phyloP scores from a whole-genome alignment of 805 yeast species.

The Candida ortonii region DNA sequence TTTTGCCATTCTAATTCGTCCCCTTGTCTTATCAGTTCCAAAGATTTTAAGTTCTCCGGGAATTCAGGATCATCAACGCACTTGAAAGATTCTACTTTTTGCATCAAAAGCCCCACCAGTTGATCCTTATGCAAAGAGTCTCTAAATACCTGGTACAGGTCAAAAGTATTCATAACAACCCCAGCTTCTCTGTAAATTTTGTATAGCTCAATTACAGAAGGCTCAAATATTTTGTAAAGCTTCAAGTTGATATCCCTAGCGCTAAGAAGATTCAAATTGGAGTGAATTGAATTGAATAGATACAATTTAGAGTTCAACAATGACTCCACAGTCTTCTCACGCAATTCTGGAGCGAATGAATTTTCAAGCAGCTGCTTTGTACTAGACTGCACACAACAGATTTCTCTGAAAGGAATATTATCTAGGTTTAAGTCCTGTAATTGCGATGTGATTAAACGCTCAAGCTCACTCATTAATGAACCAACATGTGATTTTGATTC shows the following conservation, averaged over 20 bases:
- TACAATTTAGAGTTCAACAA: conserved; percentile 38
- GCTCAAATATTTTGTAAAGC: conserved; percentile 42
- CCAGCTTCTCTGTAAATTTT: conserved; percentile 79
- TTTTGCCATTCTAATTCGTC: conserved; percentile 57
- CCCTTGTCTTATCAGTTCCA: conserved; percentile 31
- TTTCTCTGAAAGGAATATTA: conserved; percentile 38
- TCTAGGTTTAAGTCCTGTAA: conserved; percentile 27
- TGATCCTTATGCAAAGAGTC: conserved; percentile 28
- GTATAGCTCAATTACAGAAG: conserved; percentile 54
- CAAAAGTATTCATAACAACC: conserved; percentile 40
- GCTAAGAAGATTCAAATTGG: conserved; percentile 14
- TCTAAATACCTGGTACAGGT: conserved; percentile 35
- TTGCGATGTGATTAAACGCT: conserved; percentile 14
- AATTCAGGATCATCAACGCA: conserved; percentile 1
- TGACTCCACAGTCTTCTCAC: conserved; percentile 40
- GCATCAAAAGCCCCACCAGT: conserved; percentile 16
- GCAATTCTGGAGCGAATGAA: conserved; percentile 43
- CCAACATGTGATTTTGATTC: conserved; percentile 7
- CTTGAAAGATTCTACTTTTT: conserved; percentile 8
- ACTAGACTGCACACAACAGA: conserved; percentile 34
- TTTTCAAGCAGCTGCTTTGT: conserved; percentile 29
- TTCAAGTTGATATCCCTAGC: conserved; percentile 16
- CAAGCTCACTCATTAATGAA: conserved; percentile 16
- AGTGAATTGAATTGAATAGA: conserved; percentile 28
- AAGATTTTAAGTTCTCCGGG: neutral